phyloP scores from a whole-genome alignment of 305 asterid genomes.

The Fraxinus floribunda region DNA sequence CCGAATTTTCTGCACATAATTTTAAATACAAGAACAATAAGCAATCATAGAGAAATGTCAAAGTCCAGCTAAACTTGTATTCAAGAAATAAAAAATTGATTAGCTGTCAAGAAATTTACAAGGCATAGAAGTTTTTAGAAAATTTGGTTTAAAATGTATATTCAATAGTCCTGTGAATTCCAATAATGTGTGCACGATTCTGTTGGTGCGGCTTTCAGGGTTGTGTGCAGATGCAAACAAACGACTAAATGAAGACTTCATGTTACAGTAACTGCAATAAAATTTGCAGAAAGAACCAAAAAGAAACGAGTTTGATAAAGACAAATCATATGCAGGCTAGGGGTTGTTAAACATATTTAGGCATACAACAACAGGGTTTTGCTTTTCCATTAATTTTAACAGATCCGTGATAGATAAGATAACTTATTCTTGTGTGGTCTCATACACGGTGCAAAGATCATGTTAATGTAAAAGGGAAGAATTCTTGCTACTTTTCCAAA shows the following conservation, averaged over 20 bases:
- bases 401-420: neutral
- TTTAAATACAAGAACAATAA: slow-evolving; percentile 25
- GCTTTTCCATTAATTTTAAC: neutral
- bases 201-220: neutral
- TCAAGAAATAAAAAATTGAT: slow-evolving; percentile 12
- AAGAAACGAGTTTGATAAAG: neutral
- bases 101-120: slow-evolving; percentile 14
- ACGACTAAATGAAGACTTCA: neutral
- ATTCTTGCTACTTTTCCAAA: neutral
- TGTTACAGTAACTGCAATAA: neutral
- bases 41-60: slow-evolving; percentile 21
- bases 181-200: neutral
- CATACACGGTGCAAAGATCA: neutral
- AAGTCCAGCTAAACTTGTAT: slow-evolving; percentile 3
- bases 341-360: neutral
- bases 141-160: neutral
- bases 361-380: neutral
- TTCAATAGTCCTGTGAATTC: neutral
- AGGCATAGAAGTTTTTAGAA: neutral
- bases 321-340: neutral
- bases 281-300: neutral
- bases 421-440: neutral
- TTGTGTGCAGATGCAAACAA: neutral
- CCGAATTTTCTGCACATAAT: slow-evolving; percentile 76
- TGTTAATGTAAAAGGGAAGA: neutral